Percentiles rank a stretch among this genome's conserved stretches.
These are phyloP conservation scores for Xenoacremonium recifei DNA, from an alignment of 2,329 filamentous ascomycete genomes.

Conservation along the genomic window DNA sequence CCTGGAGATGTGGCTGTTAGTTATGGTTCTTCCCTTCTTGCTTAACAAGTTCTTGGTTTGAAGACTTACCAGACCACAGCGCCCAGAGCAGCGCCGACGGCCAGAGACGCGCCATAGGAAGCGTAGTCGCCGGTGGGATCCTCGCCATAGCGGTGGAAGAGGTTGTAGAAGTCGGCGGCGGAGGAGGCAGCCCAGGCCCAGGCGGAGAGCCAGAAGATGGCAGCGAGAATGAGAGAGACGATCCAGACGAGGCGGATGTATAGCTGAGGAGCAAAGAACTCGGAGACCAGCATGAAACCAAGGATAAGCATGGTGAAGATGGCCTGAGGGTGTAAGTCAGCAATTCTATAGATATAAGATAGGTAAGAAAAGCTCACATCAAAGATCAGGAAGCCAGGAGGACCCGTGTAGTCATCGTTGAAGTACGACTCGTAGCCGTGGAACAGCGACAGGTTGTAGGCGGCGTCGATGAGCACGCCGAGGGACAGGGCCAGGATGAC, in stretches of 20 bases:
- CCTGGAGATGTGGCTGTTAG: constrained; percentile 26
- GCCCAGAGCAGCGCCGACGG: constrained; percentile 40
- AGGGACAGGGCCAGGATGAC: constrained; percentile 39
- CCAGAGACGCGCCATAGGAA: constrained; percentile 28
- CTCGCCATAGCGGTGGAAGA: constrained; percentile 18
- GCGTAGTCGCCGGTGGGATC: constrained; percentile 19
- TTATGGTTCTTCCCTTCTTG: background rate
- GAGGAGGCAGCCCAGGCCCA: constrained; percentile 37
- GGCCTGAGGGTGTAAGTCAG: constrained; percentile 26
- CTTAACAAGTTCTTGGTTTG: too few relatives aligned
- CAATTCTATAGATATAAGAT: background rate
- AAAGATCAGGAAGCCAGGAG: constrained; percentile 45
- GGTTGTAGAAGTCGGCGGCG: constrained; percentile 27
- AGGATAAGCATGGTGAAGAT: constrained; percentile 42
- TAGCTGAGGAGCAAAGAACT: constrained; percentile 33
- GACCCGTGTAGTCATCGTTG: constrained; percentile 28
- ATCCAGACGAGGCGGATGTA: constrained; percentile 36
- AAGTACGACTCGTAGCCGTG: constrained; percentile 19
- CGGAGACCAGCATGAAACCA: constrained; percentile 35
- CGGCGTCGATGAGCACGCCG: constrained; percentile 38
- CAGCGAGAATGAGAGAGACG: constrained; percentile 32
- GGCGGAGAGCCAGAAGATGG: constrained; percentile 43
- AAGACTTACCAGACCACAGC: constrained; percentile 37
- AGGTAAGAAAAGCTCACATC: constrained; percentile 36
- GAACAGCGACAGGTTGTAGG: constrained; percentile 38